Conservation (phyloP, 768 basidiomycete species). For the Hebeloma cylindrosporum region DNA sequence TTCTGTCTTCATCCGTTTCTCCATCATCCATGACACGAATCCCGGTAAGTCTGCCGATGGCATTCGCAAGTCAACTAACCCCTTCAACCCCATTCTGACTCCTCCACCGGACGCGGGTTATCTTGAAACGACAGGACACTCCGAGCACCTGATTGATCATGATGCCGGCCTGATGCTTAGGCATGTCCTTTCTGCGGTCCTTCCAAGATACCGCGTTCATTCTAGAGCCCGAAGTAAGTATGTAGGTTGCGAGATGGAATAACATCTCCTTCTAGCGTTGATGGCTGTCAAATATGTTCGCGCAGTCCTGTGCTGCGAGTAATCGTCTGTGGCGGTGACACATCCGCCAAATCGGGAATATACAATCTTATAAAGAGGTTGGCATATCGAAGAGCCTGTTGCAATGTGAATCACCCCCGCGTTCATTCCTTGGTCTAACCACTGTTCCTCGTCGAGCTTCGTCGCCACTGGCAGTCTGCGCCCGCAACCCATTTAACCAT, state of each 20-base stretch:
- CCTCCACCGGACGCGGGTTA: no score
- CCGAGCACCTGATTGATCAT: no score
- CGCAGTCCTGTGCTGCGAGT: no score
- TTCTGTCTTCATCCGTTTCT: conserved; percentile 4
- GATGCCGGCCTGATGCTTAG: no score
- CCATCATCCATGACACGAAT: neutral
- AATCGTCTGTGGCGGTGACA: conserved; percentile 21
- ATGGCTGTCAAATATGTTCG: no score
- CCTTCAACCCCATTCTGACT: no score
- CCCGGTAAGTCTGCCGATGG: conserved; percentile 4
- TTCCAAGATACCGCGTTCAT: no score
- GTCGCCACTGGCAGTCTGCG: conserved; percentile 2
- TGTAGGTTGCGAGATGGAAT: no score
- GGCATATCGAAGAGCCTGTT: conserved; percentile 17
- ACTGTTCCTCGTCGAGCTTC: conserved; percentile 9
- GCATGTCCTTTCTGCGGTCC: no score
- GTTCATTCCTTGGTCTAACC: conserved; percentile 12
- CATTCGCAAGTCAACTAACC: conserved; percentile 16
- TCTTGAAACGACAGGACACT: no score
- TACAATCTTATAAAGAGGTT: conserved; percentile 24
- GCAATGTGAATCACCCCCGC: conserved; percentile 22
- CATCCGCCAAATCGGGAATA: conserved; percentile 11
- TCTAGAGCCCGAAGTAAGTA: no score
- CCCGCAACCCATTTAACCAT: conserved; percentile 17
- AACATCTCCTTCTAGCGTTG: no score